Conservation (phyloP, 257 asterid genomes). For the Jacaranda mimosifolia region DNA sequence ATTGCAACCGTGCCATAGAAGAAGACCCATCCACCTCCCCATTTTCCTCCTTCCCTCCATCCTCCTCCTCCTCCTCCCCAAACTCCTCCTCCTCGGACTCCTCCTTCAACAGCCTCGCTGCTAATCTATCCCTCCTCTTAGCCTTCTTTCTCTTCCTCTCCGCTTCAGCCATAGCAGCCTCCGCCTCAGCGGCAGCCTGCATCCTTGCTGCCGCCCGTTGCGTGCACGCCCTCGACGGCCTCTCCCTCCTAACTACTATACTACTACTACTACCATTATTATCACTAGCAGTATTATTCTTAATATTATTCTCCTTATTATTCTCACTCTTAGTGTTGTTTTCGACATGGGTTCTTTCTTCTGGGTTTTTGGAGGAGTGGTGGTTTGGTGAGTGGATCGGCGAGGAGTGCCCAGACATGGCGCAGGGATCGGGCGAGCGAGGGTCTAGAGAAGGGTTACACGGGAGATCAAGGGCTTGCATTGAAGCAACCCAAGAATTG, state of each 20-base stretch:
- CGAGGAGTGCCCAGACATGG: constrained; percentile 58
- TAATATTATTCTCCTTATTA: constrained; percentile 42
- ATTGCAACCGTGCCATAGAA: constrained; percentile 54
- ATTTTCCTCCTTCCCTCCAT: no score
- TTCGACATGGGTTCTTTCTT: constrained; percentile 37
- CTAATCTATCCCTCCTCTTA: constrained; percentile 60
- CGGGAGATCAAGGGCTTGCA: constrained; percentile 63
- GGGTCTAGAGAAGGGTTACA: constrained; percentile 47
- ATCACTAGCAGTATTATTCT: constrained; percentile 37
- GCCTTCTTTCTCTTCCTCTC: constrained; percentile 70
- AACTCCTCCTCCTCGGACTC: constrained; percentile 61
- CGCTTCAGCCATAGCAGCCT: constrained; percentile 60
- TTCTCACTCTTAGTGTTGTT: constrained; percentile 38
- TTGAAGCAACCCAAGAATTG: constrained; percentile 44
- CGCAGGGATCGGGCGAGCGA: constrained; percentile 51
- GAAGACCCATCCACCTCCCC: constrained; percentile 54
- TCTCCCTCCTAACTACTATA: constrained; percentile 68
- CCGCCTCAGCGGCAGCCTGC: constrained; percentile 88
- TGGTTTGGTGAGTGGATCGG: constrained; percentile 69
- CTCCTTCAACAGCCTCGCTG: constrained; percentile 72
- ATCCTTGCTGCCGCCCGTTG: constrained; percentile 89
- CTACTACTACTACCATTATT: constrained; percentile 45
- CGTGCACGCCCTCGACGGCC: constrained; percentile 98
- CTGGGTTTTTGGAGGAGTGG: constrained; percentile 40
- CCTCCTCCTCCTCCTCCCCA: constrained; percentile 47